Conservation (phyloP, 208 protist species). For the Trypanosoma platydactyli region DNA sequence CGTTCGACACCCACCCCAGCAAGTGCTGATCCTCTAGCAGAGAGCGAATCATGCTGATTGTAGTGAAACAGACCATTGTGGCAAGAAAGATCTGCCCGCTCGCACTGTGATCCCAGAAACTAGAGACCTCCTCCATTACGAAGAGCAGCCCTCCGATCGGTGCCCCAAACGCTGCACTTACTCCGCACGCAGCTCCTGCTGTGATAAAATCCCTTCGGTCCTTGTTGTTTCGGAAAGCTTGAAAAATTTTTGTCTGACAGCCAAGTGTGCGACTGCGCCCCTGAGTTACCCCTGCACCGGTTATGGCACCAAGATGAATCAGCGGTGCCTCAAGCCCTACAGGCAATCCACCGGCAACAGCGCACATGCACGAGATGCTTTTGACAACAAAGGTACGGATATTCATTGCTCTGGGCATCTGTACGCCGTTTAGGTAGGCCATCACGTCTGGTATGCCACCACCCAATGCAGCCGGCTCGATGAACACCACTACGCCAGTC, state of each 20-base stretch:
- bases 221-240: conserved; percentile 89
- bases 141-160: conserved; percentile 96
- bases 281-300: conserved; percentile 92
- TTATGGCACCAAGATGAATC: conserved; percentile 95
- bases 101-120: conserved; percentile 90
- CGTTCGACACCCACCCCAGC: conserved; percentile 84
- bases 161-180: conserved; percentile 95
- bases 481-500: conserved; percentile 71
- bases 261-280: conserved; percentile 85
- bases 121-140: conserved; percentile 93
- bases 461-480: conserved; percentile 83
- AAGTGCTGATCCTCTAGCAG: conserved; percentile 69
- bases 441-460: conserved; percentile 92
- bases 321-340: conserved; percentile 95
- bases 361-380: conserved; percentile 81
- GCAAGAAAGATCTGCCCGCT: conserved; percentile 94
- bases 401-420: conserved; percentile 88
- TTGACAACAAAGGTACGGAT: conserved; percentile 86
- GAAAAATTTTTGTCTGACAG: conserved; percentile 75
- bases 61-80: conserved; percentile 87
- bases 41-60: conserved; percentile 79
- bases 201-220: conserved; percentile 94
- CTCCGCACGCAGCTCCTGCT: conserved; percentile 92
- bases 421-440: conserved; percentile 93
- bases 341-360: conserved; percentile 88